phyloP scores from a whole-genome alignment of 2,329 filamentous ascomycete genomes.

The Alternaria gansuensis region DNA sequence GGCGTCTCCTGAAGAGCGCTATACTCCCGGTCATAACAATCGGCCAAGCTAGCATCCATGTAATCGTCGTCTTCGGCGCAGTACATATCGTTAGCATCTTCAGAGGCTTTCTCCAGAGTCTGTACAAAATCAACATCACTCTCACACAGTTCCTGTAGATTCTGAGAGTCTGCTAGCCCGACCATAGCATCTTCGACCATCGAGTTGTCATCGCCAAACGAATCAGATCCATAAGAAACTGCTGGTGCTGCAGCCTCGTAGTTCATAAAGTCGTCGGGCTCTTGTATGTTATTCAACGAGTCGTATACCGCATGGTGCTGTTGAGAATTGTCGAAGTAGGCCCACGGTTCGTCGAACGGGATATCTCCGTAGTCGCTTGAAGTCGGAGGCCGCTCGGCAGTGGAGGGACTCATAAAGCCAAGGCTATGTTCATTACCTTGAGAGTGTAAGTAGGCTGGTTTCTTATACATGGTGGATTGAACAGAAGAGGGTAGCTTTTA shows the following conservation, averaged over 20 bases:
- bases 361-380: conserved; percentile 48
- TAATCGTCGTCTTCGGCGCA: conserved; percentile 19
- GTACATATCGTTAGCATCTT: conserved; percentile 15
- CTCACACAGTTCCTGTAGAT: conserved; percentile 20
- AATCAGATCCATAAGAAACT: conserved; percentile 28
- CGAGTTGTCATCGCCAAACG: conserved; percentile 45
- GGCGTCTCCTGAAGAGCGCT: not conserved
- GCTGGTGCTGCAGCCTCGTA: not conserved
- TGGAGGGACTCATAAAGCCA: conserved; percentile 31
- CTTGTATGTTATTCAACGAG: no score
- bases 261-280: not conserved
- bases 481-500: conserved; percentile 31
- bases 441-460: conserved; percentile 41
- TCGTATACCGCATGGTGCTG: not conserved
- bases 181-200: conserved; percentile 45
- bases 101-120: not conserved
- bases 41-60: not conserved
- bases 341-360: conserved; percentile 25
- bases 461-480: conserved; percentile 39
- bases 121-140: conserved; percentile 3
- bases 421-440: conserved; percentile 34
- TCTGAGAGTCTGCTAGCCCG: conserved; percentile 45
- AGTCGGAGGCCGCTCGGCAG: not conserved
- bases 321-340: conserved; percentile 5
- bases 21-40: not conserved